These are phyloP conservation scores for Ashbya aceris DNA, from an alignment of 1,139 yeast species.

Conservation along the genomic window DNA sequence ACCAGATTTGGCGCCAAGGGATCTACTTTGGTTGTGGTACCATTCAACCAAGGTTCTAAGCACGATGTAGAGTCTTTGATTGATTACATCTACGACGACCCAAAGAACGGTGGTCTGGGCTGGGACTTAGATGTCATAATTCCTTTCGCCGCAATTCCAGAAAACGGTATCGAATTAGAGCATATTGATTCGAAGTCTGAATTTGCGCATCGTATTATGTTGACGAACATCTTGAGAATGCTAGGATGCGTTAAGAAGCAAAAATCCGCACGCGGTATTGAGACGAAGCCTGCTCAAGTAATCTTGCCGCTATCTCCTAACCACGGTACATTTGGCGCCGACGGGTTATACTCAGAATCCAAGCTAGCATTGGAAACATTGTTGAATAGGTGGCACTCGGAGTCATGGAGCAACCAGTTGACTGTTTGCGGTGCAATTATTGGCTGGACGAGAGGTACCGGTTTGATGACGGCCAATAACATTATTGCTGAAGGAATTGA, in stretches of 20 bases:
- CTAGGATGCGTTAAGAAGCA: conserved; percentile 83
- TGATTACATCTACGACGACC: conserved; percentile 73
- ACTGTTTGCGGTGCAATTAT: conserved; percentile 96
- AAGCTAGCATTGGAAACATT: conserved; percentile 89
- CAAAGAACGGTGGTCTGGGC: conserved; percentile 83
- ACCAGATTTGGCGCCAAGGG: conserved; percentile 90
- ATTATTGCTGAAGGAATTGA: conserved; percentile 97
- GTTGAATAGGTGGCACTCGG: conserved; percentile 98
- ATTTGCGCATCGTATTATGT: conserved; percentile 96
- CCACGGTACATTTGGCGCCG: conserved; percentile 97
- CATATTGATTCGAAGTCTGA: conserved; percentile 90
- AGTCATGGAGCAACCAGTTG: conserved; percentile 90
- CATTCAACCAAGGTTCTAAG: conserved; percentile 96
- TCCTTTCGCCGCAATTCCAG: conserved; percentile 98
- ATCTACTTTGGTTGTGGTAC: conserved; percentile 87
- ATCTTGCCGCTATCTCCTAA: conserved; percentile 94
- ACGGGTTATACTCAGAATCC: conserved; percentile 96
- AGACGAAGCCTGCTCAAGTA: conserved; percentile 97
- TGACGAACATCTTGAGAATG: conserved; percentile 86
- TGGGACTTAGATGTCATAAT: conserved; percentile 96
- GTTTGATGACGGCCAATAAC: conserved; percentile 95
- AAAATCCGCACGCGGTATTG: conserved; percentile 63
- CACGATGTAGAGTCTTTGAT: conserved; percentile 85
- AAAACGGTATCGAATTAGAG: conserved; percentile 92
- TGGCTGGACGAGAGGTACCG: conserved; percentile 99